Percentiles rank a stretch among this genome's conserved stretches.
phyloP scores from a whole-genome alignment of 2,329 filamentous ascomycete genomes.

The Sordariomycetes sp. region DNA sequence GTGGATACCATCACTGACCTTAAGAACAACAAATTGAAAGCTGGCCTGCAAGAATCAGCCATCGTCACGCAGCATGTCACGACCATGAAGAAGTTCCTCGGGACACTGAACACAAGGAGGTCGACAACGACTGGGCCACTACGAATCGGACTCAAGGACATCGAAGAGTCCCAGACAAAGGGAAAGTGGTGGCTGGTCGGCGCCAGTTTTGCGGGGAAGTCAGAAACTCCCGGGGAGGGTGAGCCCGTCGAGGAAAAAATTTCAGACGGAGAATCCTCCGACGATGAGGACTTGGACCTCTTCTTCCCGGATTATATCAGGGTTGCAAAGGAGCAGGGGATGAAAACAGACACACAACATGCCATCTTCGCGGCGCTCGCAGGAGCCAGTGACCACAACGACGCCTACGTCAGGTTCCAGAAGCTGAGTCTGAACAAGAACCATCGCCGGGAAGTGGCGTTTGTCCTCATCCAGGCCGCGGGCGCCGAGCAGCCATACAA shows the following conservation, averaged over 20 bases:
- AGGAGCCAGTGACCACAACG: constrained; percentile 70
- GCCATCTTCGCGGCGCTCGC: constrained; percentile 92
- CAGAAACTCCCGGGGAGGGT: neutral
- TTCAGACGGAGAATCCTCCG: constrained; percentile 7
- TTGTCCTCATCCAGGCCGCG: constrained; percentile 77
- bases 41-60: constrained; percentile 54
- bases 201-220: constrained; percentile 60
- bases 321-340: constrained; percentile 68
- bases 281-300: constrained; percentile 32
- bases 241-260: constrained; percentile 15
- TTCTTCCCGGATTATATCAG: constrained; percentile 53
- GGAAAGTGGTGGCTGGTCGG: constrained; percentile 99
- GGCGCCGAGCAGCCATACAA: constrained; percentile 79
- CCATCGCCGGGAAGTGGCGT: constrained; percentile 75
- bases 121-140: constrained; percentile 70
- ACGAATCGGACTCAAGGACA: constrained; percentile 67
- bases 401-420: constrained; percentile 65
- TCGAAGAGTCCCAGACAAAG: constrained; percentile 69
- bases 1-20: constrained; percentile 90
- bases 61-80: constrained; percentile 71
- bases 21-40: constrained; percentile 86
- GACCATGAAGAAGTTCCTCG: constrained; percentile 79
- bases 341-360: constrained; percentile 75
- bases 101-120: constrained; percentile 53
- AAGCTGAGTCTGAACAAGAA: constrained; percentile 78